Evolutionary conservation across 2,329 filamentous ascomycete species (phyloP).

Genomic region (Malbranchea zuffiana): DNA sequence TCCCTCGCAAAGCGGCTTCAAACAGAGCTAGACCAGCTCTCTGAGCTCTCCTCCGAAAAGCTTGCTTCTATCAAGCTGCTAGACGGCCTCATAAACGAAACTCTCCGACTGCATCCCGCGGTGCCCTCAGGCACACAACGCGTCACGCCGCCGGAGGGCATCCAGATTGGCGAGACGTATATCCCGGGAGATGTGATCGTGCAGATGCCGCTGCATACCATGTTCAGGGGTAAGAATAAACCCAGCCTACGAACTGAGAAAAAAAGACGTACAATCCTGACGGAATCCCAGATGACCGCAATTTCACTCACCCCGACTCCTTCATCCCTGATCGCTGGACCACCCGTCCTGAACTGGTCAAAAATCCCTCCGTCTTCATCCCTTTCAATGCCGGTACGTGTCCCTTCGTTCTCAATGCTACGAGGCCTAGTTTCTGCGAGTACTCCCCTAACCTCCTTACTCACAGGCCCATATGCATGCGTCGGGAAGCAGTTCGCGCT

Average conservation of each 20-base stretch:
- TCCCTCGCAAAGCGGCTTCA: slow-evolving; percentile 10
- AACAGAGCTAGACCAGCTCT: slow-evolving; percentile 16
- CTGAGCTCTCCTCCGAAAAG: slow-evolving; percentile 11
- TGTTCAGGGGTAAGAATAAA: slow-evolving; percentile 18
- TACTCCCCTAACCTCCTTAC: neutral
- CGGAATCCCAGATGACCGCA: slow-evolving; percentile 38
- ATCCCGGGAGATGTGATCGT: slow-evolving; percentile 24
- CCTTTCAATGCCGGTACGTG: slow-evolving; percentile 8
- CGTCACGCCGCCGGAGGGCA: slow-evolving; percentile 26
- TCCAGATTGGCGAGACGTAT: slow-evolving; percentile 20
- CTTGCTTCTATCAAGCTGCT: slow-evolving; percentile 7
- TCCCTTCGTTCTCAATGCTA: neutral
- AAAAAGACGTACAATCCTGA: slow-evolving; percentile 30
- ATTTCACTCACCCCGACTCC: slow-evolving; percentile 22
- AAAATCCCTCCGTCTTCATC: slow-evolving; percentile 15
- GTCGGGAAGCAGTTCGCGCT: slow-evolving; percentile 19
- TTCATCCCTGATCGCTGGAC: slow-evolving; percentile 22
- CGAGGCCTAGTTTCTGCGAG: too few species aligned
- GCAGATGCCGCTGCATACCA: slow-evolving; percentile 12
- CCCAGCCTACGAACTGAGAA: neutral
- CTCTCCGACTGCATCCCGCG: slow-evolving; percentile 26
- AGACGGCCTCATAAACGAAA: slow-evolving; percentile 19
- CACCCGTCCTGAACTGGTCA: slow-evolving; percentile 15
- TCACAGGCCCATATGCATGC: slow-evolving; percentile 18
- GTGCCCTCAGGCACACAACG: slow-evolving; percentile 23